Evolutionary conservation across 495 filamentous ascomycete species (phyloP).

Genomic region (Aspergillus incahuasiensis): DNA sequence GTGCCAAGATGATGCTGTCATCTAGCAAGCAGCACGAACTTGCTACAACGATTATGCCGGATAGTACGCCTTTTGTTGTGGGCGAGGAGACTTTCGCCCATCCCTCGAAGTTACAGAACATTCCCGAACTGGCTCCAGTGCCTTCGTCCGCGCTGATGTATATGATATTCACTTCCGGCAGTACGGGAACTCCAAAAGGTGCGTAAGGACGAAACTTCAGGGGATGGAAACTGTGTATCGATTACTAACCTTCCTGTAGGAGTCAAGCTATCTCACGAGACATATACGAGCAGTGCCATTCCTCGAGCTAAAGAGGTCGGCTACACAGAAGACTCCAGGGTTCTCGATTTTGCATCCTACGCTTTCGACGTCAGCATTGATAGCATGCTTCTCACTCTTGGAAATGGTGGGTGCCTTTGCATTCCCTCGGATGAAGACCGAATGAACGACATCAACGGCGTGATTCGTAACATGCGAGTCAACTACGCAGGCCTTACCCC

Average conservation of each 20-base stretch:
- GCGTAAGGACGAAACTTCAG: neutral
- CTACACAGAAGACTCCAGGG: constrained; percentile 32
- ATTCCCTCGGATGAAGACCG: constrained; percentile 49
- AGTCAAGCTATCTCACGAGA: constrained; percentile 47
- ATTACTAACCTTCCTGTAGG: constrained; percentile 9
- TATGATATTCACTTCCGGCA: constrained; percentile 50
- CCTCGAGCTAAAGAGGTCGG: constrained; percentile 34
- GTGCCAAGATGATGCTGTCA: constrained; percentile 30
- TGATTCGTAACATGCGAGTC: constrained; percentile 39
- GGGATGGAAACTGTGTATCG: too few species aligned
- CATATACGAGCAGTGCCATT: constrained; percentile 38
- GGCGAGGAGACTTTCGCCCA: constrained; percentile 19
- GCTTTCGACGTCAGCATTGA: constrained; percentile 46
- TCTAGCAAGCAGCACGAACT: constrained; percentile 26
- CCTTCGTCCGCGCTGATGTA: constrained; percentile 33
- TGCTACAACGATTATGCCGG: constrained; percentile 24
- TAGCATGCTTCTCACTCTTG: constrained; percentile 42
- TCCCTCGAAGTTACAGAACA: neutral
- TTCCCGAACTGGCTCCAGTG: constrained; percentile 20
- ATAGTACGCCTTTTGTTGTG: constrained; percentile 25
- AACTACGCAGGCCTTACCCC: constrained; percentile 49
- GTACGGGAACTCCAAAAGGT: constrained; percentile 51
- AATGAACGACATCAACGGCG: constrained; percentile 43
- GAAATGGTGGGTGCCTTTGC: constrained; percentile 46
- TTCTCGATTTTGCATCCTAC: constrained; percentile 43